Evolutionary conservation across 805 yeast genomes (phyloP).

Genomic region (Alloascoidea africana): DNA sequence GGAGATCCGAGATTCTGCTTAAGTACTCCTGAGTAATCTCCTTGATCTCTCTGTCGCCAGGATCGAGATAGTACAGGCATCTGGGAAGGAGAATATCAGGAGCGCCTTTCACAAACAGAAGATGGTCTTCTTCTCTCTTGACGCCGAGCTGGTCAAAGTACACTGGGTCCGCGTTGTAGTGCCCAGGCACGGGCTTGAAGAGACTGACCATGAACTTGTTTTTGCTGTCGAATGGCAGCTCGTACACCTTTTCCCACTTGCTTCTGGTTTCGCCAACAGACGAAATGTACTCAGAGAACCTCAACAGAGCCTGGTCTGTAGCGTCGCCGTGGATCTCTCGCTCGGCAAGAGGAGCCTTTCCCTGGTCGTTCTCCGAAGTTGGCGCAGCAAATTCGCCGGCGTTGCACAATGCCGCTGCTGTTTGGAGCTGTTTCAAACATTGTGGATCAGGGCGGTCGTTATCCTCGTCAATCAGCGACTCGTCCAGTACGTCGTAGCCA

Average conservation of each 20-base stretch:
- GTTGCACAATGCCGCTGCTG: background rate
- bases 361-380: slow-evolving; percentile 12
- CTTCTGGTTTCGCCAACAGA: no score
- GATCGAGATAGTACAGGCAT: slow-evolving; percentile 26
- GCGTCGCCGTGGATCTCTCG: slow-evolving; percentile 27
- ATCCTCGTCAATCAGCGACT: no score
- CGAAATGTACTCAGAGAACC: slow-evolving; percentile 23
- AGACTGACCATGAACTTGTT: slow-evolving; percentile 19
- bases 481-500: background rate
- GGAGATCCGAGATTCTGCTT: slow-evolving; percentile 31
- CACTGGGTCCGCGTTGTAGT: slow-evolving; percentile 16
- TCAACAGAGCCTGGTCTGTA: slow-evolving; percentile 28
- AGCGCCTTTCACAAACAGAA: slow-evolving; percentile 26
- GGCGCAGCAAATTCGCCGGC: slow-evolving; percentile 4
- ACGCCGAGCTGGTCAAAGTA: slow-evolving; percentile 26
- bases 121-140: slow-evolving; percentile 17
- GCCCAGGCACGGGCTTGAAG: slow-evolving; percentile 14
- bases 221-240: slow-evolving; percentile 33
- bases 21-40: slow-evolving; percentile 26
- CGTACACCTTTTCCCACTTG: slow-evolving; percentile 7
- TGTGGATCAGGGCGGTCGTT: background rate
- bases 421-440: slow-evolving; percentile 25
- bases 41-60: no score
- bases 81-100: slow-evolving; percentile 25
- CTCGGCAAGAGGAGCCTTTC: slow-evolving; percentile 8